Base-by-base conservation (phyloP, 345 rosid species). In the Populus ilicifolia region DNA sequence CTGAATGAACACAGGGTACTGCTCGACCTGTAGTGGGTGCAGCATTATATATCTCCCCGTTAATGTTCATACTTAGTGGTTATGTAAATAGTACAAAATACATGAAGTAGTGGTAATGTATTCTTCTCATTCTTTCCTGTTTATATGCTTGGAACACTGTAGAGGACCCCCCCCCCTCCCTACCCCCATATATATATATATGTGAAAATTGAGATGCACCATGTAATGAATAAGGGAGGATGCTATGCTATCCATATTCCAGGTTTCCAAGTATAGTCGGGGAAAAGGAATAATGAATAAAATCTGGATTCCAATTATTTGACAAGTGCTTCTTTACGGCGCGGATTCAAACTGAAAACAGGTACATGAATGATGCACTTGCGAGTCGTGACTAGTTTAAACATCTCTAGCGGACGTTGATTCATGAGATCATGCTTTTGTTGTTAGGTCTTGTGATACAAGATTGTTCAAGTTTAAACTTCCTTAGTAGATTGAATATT, bases 101-200 rank as follows among this genome's bases (percentile, higher is more conserved):
- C 17, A 59, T 39, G 76, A 46, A 29, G 61, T 65, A 29, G 74
- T 17, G 30, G 68, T 67, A 78, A 52, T 80, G 85, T 69, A 82
- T 84, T 80, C 83, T 70, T 80, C 65, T 84, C 78, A 88, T 85
- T 85, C 86, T 88, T 88, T 87, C 76, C 39, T 88, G 90, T 84
- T 81, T 30, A 84, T 88, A 83, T 76, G 77, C 80, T 77, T 65
- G 78, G 68, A 74, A 54, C 69, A 44, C 25, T 21, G 79, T 80
- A 68, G 78, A 76, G 77, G 78, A 72, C 65, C 8, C 33, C 36
- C 36, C 36, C 30, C 33, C 33, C 33, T 0, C 33, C 33, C 33
- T 0, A 4, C 33, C 33, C 33, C 29, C 29, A 27, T 27, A 27
- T 27, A 27, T 27, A 27, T 27, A 27, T 27, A 27, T 27, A 27